Evolutionary conservation across 768 basidiomycete genomes (phyloP), one percentile per base, ranked within the genome.

Genomic region (Pholiota conissans): DNA sequence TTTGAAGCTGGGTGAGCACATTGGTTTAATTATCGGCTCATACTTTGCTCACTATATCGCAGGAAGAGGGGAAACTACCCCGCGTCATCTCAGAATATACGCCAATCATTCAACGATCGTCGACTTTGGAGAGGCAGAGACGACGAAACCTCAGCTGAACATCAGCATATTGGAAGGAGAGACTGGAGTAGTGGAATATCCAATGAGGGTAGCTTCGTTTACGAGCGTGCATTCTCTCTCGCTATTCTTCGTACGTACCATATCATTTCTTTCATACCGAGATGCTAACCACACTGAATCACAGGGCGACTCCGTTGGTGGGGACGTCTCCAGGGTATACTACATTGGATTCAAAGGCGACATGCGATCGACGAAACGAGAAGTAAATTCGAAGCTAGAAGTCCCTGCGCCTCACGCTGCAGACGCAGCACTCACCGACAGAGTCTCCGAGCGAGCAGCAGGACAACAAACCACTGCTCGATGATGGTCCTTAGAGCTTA

Each of bases 261-360:
- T 20, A 27, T 40, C n/a, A 49, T 35, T 24, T 59, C 20, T 49
- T 27, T 46, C 28, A 32, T 45, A 1, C n/a, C n/a, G 8, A 5
- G 11, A 20, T 35, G 29, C 24, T 18, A 30, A 32, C 42, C 5
- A 29, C 27, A 27, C 16, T 45, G 18, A 27, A 55, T 26, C 60
- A 13, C 46, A 91, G 90, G 84, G 83, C 53, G 84, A 91, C 39
- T 76, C 90, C 2, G 78, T 77, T 3, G 90, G 89, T 5, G 87
- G 80, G 26, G 87, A 90, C 6, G 61, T 73, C 16, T 83, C 88
- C 3, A 75, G 88, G 24, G 71, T 94, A 34, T 95, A 89, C 67
- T 95, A 86, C 65, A 65, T 94, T 40, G 92, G 92, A 18, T 95
- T 95, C 78, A 89, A 85, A 68, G 93, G 92, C 39, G 89, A 91